Evolutionary conservation across 2,329 filamentous ascomycete species (phyloP).

Genomic region (Coniochaeta sp.): DNA sequence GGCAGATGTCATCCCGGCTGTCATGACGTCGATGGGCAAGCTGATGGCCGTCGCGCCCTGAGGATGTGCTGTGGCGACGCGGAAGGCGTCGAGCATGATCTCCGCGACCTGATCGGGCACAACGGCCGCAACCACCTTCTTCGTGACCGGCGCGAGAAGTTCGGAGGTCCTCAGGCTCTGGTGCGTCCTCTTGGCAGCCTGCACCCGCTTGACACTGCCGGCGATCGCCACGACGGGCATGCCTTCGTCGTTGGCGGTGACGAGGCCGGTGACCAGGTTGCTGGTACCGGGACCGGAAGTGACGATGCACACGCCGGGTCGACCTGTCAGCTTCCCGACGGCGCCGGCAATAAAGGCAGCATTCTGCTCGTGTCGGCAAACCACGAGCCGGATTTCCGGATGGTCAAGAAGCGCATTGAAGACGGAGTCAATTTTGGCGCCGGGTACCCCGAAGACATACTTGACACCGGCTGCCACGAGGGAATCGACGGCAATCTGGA

Average conservation of each 20-base stretch:
- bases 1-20: constrained; percentile 20
- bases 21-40: constrained; percentile 35
- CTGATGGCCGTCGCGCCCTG: constrained; percentile 34
- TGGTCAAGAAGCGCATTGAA: constrained; percentile 38
- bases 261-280: constrained; percentile 36
- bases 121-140: constrained; percentile 30
- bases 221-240: constrained; percentile 39
- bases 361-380: constrained; percentile 41
- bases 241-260: constrained; percentile 39
- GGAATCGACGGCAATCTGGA: constrained; percentile 20
- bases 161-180: constrained; percentile 36
- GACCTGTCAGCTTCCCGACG: constrained; percentile 34
- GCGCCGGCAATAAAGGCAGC: constrained; percentile 41
- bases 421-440: constrained; percentile 38
- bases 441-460: constrained; percentile 37
- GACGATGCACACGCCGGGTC: constrained; percentile 36
- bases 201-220: constrained; percentile 34
- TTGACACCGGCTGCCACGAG: constrained; percentile 30
- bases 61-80: constrained; percentile 12
- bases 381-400: constrained; percentile 35
- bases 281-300: constrained; percentile 38
- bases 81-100: constrained; percentile 13
- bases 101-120: constrained; percentile 40
- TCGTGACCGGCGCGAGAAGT: constrained; percentile 34
- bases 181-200: constrained; percentile 36